Conservation (phyloP, 1,139 yeast genomes). For the Geotrichum fermentans region DNA sequence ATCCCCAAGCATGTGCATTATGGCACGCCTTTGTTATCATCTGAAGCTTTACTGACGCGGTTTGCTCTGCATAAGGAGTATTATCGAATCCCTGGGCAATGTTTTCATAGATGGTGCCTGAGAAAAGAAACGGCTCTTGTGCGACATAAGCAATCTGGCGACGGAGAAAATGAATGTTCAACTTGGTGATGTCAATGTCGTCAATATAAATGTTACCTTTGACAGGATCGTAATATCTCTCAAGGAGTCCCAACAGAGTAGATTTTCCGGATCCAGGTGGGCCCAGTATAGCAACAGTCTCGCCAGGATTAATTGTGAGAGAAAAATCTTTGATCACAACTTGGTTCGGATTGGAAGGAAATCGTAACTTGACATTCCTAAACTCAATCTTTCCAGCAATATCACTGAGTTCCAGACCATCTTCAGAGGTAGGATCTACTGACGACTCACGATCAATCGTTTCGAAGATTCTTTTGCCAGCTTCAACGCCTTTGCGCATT, state of each 20-base stretch:
- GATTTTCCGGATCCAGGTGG: constrained; percentile 96
- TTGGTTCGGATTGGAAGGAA: constrained; percentile 78
- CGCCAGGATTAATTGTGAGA: constrained; percentile 61
- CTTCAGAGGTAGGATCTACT: constrained; percentile 34
- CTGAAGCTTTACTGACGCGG: constrained; percentile 33
- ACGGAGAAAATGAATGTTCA: constrained; percentile 67
- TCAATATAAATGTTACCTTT: constrained; percentile 65
- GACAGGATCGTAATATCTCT: constrained; percentile 61
- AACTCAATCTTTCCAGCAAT: constrained; percentile 52
- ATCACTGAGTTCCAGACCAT: constrained; percentile 26
- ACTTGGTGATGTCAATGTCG: constrained; percentile 54
- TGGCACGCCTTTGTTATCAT: constrained; percentile 38
- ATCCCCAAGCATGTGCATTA: constrained; percentile 43
- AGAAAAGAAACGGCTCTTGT: constrained; percentile 79
- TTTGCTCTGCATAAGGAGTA: constrained; percentile 46
- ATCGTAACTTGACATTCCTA: constrained; percentile 60
- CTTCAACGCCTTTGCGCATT: constrained; percentile 40
- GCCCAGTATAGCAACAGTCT: constrained; percentile 84
- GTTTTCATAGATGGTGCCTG: constrained; percentile 78
- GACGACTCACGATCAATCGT: constrained; percentile 42
- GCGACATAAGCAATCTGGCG: constrained; percentile 77
- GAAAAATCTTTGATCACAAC: constrained; percentile 58
- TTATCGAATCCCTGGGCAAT: constrained; percentile 65
- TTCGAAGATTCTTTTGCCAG: constrained; percentile 41
- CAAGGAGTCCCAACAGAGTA: constrained; percentile 66